These are phyloP conservation scores for Talaromyces funiculosus DNA, from an alignment of 2,329 filamentous ascomycete genomes.

Conservation along the genomic window DNA sequence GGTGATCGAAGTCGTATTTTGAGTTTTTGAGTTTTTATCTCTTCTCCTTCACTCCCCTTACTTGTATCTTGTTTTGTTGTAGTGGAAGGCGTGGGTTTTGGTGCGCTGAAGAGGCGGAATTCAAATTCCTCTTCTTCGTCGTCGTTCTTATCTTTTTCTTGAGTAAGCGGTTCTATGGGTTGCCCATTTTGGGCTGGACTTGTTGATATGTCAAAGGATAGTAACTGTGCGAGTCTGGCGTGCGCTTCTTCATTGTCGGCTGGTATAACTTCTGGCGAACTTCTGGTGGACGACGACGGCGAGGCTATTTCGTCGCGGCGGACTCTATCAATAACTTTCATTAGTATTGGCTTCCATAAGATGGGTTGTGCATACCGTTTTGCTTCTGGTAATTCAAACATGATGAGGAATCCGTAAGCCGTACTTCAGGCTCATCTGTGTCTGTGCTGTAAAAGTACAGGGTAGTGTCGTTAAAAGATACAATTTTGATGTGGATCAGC, in stretches of 20 bases:
- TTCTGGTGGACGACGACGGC: constrained; percentile 25
- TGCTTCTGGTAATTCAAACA: constrained; percentile 34
- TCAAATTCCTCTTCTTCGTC: constrained; percentile 41
- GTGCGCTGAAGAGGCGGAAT: constrained; percentile 37
- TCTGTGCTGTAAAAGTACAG: no score
- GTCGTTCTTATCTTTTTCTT: constrained; percentile 16
- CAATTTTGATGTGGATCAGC: background rate
- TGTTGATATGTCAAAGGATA: constrained; percentile 28
- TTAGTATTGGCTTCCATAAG: no score
- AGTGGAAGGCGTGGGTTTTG: constrained; percentile 15
- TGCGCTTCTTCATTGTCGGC: constrained; percentile 23
- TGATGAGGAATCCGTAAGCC: constrained; percentile 14
- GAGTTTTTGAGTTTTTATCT: constrained; percentile 30
- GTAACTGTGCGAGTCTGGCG: constrained; percentile 28
- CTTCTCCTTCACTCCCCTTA: background rate
- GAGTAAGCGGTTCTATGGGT: background rate
- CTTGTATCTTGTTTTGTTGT: background rate
- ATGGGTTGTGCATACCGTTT: constrained; percentile 35
- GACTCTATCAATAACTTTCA: constrained; percentile 23
- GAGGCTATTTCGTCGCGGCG: constrained; percentile 33
- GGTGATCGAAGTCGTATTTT: constrained; percentile 37
- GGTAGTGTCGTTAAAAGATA: background rate
- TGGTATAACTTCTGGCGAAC: constrained; percentile 24
- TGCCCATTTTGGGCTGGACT: background rate
- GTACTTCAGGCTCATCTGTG: background rate